Percentiles rank a stretch among this genome's conserved stretches.
phyloP scores from a whole-genome alignment of 164 flowering plant species.

The Protea cynaroides region DNA sequence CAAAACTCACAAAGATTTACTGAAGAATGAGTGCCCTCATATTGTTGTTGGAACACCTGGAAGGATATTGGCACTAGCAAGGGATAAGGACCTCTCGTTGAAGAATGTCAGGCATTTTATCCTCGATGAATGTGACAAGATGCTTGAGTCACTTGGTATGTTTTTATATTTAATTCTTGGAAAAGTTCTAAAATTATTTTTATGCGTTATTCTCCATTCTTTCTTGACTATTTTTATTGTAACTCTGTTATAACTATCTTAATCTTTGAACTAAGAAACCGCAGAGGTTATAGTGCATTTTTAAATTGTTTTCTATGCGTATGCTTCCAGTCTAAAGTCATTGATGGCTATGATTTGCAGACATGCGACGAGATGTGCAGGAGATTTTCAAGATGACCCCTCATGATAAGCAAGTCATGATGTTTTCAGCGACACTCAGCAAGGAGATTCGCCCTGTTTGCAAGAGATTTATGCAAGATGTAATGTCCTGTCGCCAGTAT shows the following conservation, averaged over 20 bases:
- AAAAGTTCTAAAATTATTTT: not conserved
- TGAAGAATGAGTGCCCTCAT: conserved; percentile 95
- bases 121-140: conserved; percentile 97
- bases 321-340: not conserved
- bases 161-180: not conserved
- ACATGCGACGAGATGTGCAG: conserved; percentile 98
- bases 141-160: conserved; percentile 99
- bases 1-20: conserved; percentile 77
- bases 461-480: conserved; percentile 99
- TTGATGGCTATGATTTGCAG: conserved; percentile 31
- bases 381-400: conserved; percentile 99
- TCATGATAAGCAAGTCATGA: conserved; percentile 99
- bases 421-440: conserved; percentile 99
- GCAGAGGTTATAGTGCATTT: not conserved
- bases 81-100: conserved; percentile 84
- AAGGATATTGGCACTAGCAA: conserved; percentile 74
- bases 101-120: conserved; percentile 97
- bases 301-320: not conserved
- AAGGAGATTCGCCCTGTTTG: conserved; percentile 98
- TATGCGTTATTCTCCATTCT: not conserved
- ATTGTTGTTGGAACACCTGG: conserved; percentile 99
- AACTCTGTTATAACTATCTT: not conserved
- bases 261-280: too few species aligned
- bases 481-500: conserved; percentile 73
- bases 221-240: not conserved